A percentile compares a stretch with the other conserved stretches of the same genome.
Evolutionary conservation across 2,329 filamentous ascomycete species (phyloP).

Genomic region (Tolypocladium guangdongense): DNA sequence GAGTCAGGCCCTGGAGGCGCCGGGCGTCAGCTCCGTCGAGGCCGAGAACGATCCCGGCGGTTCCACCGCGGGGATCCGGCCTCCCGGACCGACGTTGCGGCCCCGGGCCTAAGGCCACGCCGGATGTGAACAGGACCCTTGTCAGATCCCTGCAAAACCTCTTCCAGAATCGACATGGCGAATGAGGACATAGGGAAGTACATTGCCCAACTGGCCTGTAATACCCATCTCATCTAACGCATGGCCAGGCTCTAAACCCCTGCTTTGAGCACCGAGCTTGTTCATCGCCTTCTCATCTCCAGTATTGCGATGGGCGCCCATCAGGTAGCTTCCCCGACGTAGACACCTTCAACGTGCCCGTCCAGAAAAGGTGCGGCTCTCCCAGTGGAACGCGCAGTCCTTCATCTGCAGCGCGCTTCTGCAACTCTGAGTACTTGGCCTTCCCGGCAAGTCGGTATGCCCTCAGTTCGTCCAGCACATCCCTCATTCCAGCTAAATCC

Average conservation of each 20-base stretch:
- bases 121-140: not conserved
- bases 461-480: slow-evolving; percentile 32
- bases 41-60: not conserved
- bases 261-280: no score
- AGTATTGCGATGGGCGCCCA: not conserved
- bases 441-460: slow-evolving; percentile 23
- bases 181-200: not conserved
- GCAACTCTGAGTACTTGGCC: slow-evolving; percentile 13
- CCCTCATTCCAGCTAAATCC: slow-evolving; percentile 27
- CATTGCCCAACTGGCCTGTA: not conserved
- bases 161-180: not conserved
- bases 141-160: no score
- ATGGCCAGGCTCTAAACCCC: no score
- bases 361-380: slow-evolving; percentile 26
- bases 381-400: slow-evolving; percentile 6
- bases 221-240: not conserved
- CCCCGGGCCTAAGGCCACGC: not conserved
- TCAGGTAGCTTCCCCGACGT: not conserved
- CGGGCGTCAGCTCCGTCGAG: not conserved
- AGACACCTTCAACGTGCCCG: slow-evolving; percentile 25
- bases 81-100: not conserved
- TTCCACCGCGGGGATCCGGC: not conserved
- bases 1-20: not conserved
- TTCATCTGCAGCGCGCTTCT: slow-evolving; percentile 5
- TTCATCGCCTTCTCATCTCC: not conserved